Percentiles rank a stretch among this genome's conserved stretches.
These are phyloP conservation scores for Thalassiosira hispida DNA, from an alignment of 352 stramenopile species.

Conservation along the genomic window DNA sequence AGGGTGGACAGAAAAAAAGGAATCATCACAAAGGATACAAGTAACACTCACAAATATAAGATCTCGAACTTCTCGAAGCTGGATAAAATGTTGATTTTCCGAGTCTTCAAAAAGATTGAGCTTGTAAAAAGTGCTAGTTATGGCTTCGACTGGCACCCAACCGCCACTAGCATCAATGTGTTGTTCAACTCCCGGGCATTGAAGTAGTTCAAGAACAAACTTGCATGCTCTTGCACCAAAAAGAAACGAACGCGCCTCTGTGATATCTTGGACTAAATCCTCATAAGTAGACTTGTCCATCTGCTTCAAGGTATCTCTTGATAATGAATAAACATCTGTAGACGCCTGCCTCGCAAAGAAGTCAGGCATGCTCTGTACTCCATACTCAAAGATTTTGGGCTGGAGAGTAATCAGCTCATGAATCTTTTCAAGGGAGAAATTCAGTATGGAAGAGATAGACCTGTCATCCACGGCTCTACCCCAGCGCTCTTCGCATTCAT, in stretches of 20 bases:
- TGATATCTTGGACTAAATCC: conserved; percentile 38
- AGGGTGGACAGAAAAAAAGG: not conserved
- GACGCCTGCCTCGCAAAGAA: conserved; percentile 41
- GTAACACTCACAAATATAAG: conserved; percentile 17
- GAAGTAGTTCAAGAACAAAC: conserved; percentile 41
- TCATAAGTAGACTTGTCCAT: conserved; percentile 25
- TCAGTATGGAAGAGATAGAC: conserved; percentile 54
- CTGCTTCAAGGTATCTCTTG: conserved; percentile 15
- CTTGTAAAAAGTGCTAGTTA: conserved; percentile 36
- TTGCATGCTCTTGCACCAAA: conserved; percentile 46
- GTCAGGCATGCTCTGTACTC: conserved; percentile 12
- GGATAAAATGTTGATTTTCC: conserved; percentile 41
- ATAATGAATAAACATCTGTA: conserved; percentile 1
- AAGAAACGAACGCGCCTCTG: conserved; percentile 44
- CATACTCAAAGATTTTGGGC: conserved; percentile 26
- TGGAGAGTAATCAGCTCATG: conserved; percentile 29
- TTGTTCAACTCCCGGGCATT: conserved; percentile 25
- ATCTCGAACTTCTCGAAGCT: conserved; percentile 32
- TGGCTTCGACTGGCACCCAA: conserved; percentile 31
- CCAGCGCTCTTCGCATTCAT: conserved; percentile 43
- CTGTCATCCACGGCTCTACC: conserved; percentile 48
- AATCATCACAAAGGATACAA: not conserved
- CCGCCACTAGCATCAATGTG: conserved; percentile 36
- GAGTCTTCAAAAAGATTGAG: conserved; percentile 36
- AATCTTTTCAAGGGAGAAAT: conserved; percentile 53